Evolutionary conservation across 75 land plant species (phyloP), one percentile per base, ranked within the genome.

Genomic region (Selaginella tamariscina): DNA sequence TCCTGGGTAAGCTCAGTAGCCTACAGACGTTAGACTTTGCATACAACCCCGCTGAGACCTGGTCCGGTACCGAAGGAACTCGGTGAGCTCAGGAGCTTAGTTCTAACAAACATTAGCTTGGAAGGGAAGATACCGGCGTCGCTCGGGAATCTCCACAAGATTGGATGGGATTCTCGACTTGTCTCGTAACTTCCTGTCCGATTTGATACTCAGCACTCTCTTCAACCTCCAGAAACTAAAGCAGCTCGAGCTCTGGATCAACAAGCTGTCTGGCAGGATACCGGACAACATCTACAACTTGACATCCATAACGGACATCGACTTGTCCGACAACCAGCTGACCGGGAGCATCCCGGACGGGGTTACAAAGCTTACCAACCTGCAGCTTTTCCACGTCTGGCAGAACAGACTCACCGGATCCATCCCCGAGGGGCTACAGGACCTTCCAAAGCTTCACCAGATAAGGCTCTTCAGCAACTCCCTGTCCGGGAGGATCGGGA

Each of bases 61-160:
- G 93, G 93, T 24, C 18, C 5, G 9, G 72, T 88, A 1, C 89
- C 93, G 1, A 27, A 64, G 2, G 73, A 75, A 5, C 56, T 88
- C 1, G 85, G 93, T 11, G 71, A 66, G 24, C 79, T 88, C 8
- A 71, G 79, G 68, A 28, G 64, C 27, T 65, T 88, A n/a, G 82
- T 84, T 85, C 70, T 86, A 22, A 66, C 84, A 5, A 63, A 62
- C 0, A 80, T 83, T 66, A 68, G 65, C 30, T 32, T 88, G 56
- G 68, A 68, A 13, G 92, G 92, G 5, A 18, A 24, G 30, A 88
- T 88, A 29, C 93, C 93, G 28, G 72, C 64, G 54, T 55, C 79
- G 8, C 55, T 88, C 18, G 81, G 86, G 49, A 56, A 71, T 31
- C 32, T 66, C 32, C 26, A 32, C 29, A 32, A 66, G 22, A 32